A percentile compares a stretch with the other conserved stretches of the same genome.
These are phyloP conservation scores for Exophiala lecanii-corni DNA, from an alignment of 2,329 filamentous ascomycete species.

Conservation along the genomic window DNA sequence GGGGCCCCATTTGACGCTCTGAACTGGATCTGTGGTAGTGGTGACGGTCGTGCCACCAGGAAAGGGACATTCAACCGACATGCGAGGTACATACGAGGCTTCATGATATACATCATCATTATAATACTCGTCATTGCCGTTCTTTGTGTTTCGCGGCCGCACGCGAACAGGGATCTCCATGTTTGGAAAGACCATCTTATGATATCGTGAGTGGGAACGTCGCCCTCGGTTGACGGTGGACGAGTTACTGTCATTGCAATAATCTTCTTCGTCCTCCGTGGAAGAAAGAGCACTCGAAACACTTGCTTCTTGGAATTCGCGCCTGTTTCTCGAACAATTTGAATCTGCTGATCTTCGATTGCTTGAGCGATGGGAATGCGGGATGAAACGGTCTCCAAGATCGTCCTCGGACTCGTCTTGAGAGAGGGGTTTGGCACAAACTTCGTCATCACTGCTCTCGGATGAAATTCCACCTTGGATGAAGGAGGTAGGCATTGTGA, in stretches of 20 bases:
- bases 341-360: no score
- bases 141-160: no score
- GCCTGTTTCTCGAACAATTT: no score
- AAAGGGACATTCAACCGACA: background rate
- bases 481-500: no score
- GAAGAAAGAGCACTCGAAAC: no score
- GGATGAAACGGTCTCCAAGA: background rate
- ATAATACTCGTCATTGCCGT: background rate
- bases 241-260: background rate
- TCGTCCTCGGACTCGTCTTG: background rate
- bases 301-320: no score
- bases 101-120: background rate
- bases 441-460: background rate
- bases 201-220: no score
- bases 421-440: background rate
- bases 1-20: background rate
- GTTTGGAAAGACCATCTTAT: constrained; percentile 12
- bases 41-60: background rate
- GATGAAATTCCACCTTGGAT: no score
- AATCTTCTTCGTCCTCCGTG: no score
- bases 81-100: background rate
- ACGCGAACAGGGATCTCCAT: constrained; percentile 13
- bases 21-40: background rate
- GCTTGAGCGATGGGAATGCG: background rate
- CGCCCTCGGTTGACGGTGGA: background rate